These are phyloP conservation scores for Kentomonas sorsogonicus DNA, from an alignment of 208 protist species.

Conservation along the genomic window DNA sequence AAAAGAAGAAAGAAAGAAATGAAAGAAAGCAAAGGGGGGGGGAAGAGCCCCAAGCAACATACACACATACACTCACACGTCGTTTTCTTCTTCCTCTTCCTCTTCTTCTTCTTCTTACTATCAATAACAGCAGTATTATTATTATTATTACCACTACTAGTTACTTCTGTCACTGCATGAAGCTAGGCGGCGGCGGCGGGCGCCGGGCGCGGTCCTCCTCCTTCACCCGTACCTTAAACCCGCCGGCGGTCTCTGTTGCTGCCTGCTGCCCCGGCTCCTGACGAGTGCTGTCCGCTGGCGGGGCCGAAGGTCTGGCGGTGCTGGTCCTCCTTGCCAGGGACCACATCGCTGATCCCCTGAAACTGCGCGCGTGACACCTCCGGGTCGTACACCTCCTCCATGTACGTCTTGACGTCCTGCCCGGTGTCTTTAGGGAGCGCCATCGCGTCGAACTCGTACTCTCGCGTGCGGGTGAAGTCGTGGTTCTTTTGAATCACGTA, in stretches of 20 bases:
- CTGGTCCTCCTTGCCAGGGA: conserved; percentile 63
- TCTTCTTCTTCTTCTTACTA: too few relatives aligned
- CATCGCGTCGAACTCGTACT: conserved; percentile 86
- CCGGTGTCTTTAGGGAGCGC: conserved; percentile 82
- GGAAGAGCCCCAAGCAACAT: background rate
- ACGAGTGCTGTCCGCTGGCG: conserved; percentile 53
- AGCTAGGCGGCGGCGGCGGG: conserved; percentile 67
- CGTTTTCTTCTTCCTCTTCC: background rate
- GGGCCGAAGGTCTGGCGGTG: conserved; percentile 65
- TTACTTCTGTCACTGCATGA: conserved; percentile 16
- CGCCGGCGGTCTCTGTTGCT: too few relatives aligned
- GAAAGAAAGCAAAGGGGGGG: conserved; percentile 6
- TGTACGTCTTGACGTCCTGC: conserved; percentile 88
- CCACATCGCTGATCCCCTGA: conserved; percentile 79
- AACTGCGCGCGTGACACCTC: conserved; percentile 80
- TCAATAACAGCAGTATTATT: too few relatives aligned
- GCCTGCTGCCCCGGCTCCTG: conserved; percentile 67
- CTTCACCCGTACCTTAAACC: conserved; percentile 64
- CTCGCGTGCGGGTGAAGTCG: conserved; percentile 64
- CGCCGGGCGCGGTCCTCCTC: conserved; percentile 79
- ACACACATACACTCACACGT: background rate
- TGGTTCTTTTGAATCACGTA: conserved; percentile 84
- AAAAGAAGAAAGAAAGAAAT: conserved; percentile 4
- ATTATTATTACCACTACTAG: background rate
- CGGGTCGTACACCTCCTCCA: conserved; percentile 89